Percentiles rank a stretch among this genome's conserved stretches.
phyloP scores from a whole-genome alignment of 1,284 basidiomycete species.

The Cutaneotrichosporon curvatum region DNA sequence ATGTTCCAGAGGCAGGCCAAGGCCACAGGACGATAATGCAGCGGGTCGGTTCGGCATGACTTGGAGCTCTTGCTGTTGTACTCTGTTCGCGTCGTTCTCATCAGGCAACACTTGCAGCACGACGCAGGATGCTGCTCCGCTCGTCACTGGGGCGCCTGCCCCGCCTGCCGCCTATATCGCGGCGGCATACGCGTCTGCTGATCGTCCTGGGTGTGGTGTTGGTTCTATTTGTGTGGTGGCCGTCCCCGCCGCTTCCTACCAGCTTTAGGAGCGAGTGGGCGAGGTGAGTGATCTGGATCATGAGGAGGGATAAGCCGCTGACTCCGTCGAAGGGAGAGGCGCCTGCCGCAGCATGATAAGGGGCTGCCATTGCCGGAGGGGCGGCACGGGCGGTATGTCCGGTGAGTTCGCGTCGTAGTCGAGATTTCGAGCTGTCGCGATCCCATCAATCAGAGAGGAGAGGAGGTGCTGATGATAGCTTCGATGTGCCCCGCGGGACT shows the following conservation, averaged over 20 bases:
- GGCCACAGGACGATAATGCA: too few relatives aligned
- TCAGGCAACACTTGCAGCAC: too few relatives aligned
- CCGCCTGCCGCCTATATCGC: neutral
- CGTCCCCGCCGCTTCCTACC: constrained; percentile 36
- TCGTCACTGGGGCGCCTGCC: too few relatives aligned
- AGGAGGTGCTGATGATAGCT: constrained; percentile 27
- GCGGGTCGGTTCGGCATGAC: too few relatives aligned
- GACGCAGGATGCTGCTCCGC: too few relatives aligned
- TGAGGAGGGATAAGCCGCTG: neutral
- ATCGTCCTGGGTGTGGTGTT: neutral
- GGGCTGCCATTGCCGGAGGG: constrained; percentile 23
- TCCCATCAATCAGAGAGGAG: too few relatives aligned
- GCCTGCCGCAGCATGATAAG: constrained; percentile 18
- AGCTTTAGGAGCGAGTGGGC: constrained; percentile 29
- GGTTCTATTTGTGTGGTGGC: constrained; percentile 6
- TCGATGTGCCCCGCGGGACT: constrained; percentile 28
- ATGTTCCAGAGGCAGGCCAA: too few relatives aligned
- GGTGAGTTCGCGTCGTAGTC: constrained; percentile 35
- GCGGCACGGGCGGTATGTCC: constrained; percentile 30
- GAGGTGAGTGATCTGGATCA: too few relatives aligned
- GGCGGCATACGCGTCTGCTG: neutral
- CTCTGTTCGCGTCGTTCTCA: too few relatives aligned
- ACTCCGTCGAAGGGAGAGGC: neutral
- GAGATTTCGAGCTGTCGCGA: too few relatives aligned
- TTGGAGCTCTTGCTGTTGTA: too few relatives aligned